These are phyloP conservation scores for Phlegmacium glaucopus DNA, from an alignment of 768 basidiomycete species.

Conservation along the genomic window DNA sequence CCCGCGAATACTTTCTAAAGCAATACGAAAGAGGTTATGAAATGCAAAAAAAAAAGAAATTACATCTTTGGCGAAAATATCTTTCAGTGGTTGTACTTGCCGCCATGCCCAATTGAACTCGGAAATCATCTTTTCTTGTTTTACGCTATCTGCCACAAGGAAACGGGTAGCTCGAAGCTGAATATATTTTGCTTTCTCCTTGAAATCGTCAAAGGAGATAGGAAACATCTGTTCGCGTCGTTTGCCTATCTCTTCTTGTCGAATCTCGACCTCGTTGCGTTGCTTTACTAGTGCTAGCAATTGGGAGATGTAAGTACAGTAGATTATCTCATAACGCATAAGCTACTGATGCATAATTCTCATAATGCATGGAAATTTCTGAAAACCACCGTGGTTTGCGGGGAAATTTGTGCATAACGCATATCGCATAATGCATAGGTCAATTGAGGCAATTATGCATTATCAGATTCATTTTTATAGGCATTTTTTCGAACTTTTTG, in stretches of 20 bases:
- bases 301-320: conserved; percentile 26
- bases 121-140: conserved; percentile 43
- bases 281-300: conserved; percentile 17
- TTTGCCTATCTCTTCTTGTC: conserved; percentile 22
- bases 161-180: conserved; percentile 51
- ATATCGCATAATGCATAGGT: too few species aligned
- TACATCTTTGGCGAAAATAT: conserved; percentile 40
- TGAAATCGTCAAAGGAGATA: conserved; percentile 29
- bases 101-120: conserved; percentile 53
- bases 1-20: conserved; percentile 12
- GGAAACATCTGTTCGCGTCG: conserved; percentile 32
- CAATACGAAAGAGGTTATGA: conserved; percentile 9
- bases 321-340: too few species aligned
- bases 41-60: conserved; percentile 3
- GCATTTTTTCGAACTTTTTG: too few species aligned
- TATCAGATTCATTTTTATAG: too few species aligned
- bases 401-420: too few species aligned
- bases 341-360: too few species aligned
- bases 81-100: conserved; percentile 41
- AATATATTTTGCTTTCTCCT: conserved; percentile 34
- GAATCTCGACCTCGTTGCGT: conserved; percentile 12
- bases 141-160: conserved; percentile 26
- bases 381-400: too few species aligned
- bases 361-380: too few species aligned
- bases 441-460: too few species aligned